Evolutionary conservation across 805 yeast species (phyloP).

Genomic region (Saccharomycopsis babjevae): DNA sequence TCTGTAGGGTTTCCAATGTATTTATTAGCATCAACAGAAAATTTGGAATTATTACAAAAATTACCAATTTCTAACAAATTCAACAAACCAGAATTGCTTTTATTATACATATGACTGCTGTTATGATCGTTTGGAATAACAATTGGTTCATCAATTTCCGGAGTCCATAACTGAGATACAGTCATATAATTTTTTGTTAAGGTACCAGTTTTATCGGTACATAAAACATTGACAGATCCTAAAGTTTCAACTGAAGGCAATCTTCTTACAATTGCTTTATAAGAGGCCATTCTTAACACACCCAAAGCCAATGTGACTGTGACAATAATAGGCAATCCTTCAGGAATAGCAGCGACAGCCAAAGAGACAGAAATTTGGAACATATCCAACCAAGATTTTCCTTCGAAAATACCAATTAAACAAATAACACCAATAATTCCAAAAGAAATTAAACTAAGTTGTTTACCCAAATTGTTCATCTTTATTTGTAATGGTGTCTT

Average conservation of each 20-base stretch:
- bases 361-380: conserved; percentile 93
- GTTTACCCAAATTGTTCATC: conserved; percentile 93
- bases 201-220: conserved; percentile 88
- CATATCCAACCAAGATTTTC: conserved; percentile 95
- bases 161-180: conserved; percentile 50
- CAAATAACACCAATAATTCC: conserved; percentile 87
- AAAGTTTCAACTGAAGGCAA: conserved; percentile 92
- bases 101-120: conserved; percentile 5
- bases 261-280: conserved; percentile 88
- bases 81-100: conserved; percentile 32
- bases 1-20: conserved; percentile 91
- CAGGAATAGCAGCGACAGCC: conserved; percentile 99
- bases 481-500: conserved; percentile 93
- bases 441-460: conserved; percentile 76
- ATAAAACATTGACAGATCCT: conserved; percentile 88
- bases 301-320: conserved; percentile 96
- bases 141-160: background rate
- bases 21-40: conserved; percentile 55
- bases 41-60: conserved; percentile 66
- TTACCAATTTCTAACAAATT: conserved; percentile 58
- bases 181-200: conserved; percentile 89
- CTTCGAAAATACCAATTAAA: conserved; percentile 80
- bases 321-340: conserved; percentile 95
- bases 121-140: background rate
- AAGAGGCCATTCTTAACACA: conserved; percentile 90